Base-by-base conservation (phyloP, 2,329 filamentous ascomycete species). In the Aspergillus piperis region DNA sequence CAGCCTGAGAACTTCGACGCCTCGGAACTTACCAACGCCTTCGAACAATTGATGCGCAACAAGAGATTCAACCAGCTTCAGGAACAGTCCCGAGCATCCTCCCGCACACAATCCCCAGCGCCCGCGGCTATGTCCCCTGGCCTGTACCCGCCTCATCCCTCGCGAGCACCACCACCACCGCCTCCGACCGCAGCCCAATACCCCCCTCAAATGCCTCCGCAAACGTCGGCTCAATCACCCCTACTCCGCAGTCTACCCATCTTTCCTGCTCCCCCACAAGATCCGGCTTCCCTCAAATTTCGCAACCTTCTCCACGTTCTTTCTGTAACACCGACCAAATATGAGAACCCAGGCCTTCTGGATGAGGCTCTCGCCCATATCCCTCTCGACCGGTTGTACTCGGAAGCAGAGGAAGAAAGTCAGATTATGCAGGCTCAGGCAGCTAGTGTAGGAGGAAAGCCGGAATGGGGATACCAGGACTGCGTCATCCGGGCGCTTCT, bases 391-490 rank as follows among this genome's bases (percentile, higher is more conserved):
- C 87, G 91, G 67, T 91, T 99, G 68, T 98, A 98, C 77, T 85
- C 89, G 66, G 92, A 97, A 74, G 95, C 95, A 55, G 92, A 98
- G 74, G 94, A 98, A 75, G 93, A 98, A 77, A 88, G 86, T 65
- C 92, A 97, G 74, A 88, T 97, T 30, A 82, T 96, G 68, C 87
- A 90, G 71, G 95, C 92, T 36, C 88, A 96, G 76, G 94, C 94
- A 32, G 90, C 90, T 73, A 96, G 92, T 67, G 88, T 96, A 80
- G 91, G 90, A 19, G 87, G 90, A 59, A 90, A 90, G 74, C 86
- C 93, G 1, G 90, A 92, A 80, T 98, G 94, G 94, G 94, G 93
- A 59, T 97, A 98, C 74, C 94, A 98, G 77, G 95, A 99, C 78
- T 99, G 94, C 75, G 92, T 97, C 58, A 90, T 98, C 71, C 86